Evolutionary conservation across 2,329 filamentous ascomycete species (phyloP).

Genomic region (Talaromyces piceae): DNA sequence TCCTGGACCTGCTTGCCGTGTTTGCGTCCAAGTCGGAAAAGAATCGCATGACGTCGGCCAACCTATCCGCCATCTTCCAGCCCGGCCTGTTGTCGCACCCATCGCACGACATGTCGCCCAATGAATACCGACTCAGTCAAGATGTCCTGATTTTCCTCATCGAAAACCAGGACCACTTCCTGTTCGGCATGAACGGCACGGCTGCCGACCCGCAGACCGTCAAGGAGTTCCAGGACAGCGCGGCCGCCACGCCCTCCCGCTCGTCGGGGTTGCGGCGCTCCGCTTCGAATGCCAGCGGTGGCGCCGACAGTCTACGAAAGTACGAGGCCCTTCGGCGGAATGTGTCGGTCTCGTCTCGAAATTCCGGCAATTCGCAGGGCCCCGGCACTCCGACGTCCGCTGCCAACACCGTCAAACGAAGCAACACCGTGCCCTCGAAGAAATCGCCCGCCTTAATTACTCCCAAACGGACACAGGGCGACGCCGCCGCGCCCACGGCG

Average conservation of each 20-base stretch:
- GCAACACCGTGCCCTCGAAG: constrained; percentile 91
- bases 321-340: constrained; percentile 74
- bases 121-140: constrained; percentile 91
- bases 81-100: constrained; percentile 94
- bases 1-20: constrained; percentile 88
- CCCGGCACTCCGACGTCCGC: constrained; percentile 54
- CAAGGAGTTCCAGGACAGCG: constrained; percentile 61
- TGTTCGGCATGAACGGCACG: constrained; percentile 98
- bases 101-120: constrained; percentile 86
- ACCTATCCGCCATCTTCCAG: constrained; percentile 94
- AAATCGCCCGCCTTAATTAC: constrained; percentile 66
- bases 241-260: constrained; percentile 21
- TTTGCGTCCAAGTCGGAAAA: constrained; percentile 95
- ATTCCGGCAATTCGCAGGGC: constrained; percentile 65
- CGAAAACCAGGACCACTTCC: constrained; percentile 95
- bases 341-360: constrained; percentile 83
- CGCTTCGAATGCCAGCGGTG: constrained; percentile 79
- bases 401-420: constrained; percentile 57
- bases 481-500: constrained; percentile 43
- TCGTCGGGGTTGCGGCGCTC: constrained; percentile 54
- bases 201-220: constrained; percentile 79
- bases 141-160: constrained; percentile 97
- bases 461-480: constrained; percentile 56
- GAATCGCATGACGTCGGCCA: constrained; percentile 94
- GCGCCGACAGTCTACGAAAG: constrained; percentile 76